Evolutionary conservation across 805 yeast species (phyloP), one percentile per base, ranked within the genome.

Genomic region (Saccharomyces paradoxus): DNA sequence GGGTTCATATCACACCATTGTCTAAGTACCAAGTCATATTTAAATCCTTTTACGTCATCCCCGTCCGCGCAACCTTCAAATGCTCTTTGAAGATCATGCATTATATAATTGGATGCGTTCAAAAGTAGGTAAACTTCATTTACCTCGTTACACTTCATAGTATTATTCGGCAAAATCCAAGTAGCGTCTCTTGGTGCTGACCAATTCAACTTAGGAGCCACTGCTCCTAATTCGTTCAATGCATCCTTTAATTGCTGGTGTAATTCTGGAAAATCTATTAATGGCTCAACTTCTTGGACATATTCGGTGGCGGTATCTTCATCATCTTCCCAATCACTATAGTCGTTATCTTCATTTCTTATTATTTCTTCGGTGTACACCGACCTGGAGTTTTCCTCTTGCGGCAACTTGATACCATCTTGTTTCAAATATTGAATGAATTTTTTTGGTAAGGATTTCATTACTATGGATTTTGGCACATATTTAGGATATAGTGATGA

Each of bases 151-250:
- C 98, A 91, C 63, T 81, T 79, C 78, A 86, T 79, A 2, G 88
- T 78, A 63, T 89, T 87, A 31, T 86, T 82, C 2, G 94, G 78
- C 63, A 87, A 72, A 22, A 94, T 92, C 99, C 98, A 94, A 0
- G 84, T 80, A 1, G 98, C 88, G 71, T 94, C 99, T 65, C 84
- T 85, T 1, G 99, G 99, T 1, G 97, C 87, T 0, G 97, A 89
- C 99, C 99, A 94, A 74, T 94, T 94, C 61, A 92, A 73, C 65
- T 94, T 94, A 1, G 98, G 98, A 1, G 89, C 78, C 2, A 90
- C 89, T 1, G 81, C 72, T 0, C 86, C 86, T 50, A 78, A 72
- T 47, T 76, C 73, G 2, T 59, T 56, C 13, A 94, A 79, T 0
- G 75, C 64, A 0, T 61, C 55, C 37, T 72, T 71, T 17, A 92